Evolutionary conservation across 495 filamentous ascomycete genomes (phyloP), one percentile per base, ranked within the genome.

Genomic region (Aeminium ludgeri): DNA sequence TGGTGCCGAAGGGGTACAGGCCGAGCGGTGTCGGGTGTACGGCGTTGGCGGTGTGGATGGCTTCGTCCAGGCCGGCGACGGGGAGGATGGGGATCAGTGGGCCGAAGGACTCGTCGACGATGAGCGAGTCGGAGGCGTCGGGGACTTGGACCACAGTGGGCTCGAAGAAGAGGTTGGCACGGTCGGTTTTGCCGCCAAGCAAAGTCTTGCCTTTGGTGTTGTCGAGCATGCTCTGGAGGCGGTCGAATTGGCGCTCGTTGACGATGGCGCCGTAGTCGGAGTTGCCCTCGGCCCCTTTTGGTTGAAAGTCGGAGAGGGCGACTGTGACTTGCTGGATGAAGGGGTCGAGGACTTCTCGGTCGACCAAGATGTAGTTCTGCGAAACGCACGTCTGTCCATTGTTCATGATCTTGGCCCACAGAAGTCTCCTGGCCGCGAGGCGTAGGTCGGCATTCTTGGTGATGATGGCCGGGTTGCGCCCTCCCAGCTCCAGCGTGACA

Each of bases 151-250:
- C 72, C 6, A 89, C 69, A 0, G 89, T 95, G 0, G 83, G 82
- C 53, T 85, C 80, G 46, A 97, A 84, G 55, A 76, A 93, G 33
- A 73, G 72, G 31, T 85, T 74, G 49, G 62, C 60, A 61, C 82
- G 79, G 52, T 92, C 81, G 64, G 80, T 74, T 38, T 74, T 69
- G 20, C 86, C 86, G 38, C 86, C 86, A 54, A 92, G 64, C 31
- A 93, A 56, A 40, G 96, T 86, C 63, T 80, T 78, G 57, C 91
- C 89, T 44, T 70, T 71, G 34, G 74, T 79, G 40, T 73, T 68
- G 53, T 92, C 82, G 13, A 97, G 61, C 79, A 95, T 82, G 34
- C 69, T 68, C 71, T 89, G 91, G 28, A 96, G 67, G n/a, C 87
- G 76, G 30, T 71, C 63, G 60, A 85, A 96, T 43, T 85, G 72